phyloP scores from a whole-genome alignment of 495 filamentous ascomycete species.

The Podospora sp. region DNA sequence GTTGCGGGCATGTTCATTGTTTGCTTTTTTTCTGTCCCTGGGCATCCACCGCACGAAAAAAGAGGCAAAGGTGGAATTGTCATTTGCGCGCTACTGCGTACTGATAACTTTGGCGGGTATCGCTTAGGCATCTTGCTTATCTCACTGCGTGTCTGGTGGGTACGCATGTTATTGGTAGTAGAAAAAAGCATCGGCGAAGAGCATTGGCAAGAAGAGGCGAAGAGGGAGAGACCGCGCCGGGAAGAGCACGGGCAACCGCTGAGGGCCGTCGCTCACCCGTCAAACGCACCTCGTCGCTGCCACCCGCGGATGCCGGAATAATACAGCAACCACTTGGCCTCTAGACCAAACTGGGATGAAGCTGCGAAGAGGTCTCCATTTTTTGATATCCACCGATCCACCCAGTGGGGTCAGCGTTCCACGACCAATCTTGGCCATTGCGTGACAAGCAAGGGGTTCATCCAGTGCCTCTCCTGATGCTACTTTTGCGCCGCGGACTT shows the following conservation, averaged over 20 bases:
- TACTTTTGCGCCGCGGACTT: too few species aligned
- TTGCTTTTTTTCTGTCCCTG: neutral
- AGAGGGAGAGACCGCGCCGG: neutral
- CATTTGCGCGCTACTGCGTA: too few species aligned
- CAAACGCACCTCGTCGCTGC: neutral
- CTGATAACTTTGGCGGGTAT: too few species aligned
- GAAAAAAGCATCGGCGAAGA: too few species aligned
- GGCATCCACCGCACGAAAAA: too few species aligned
- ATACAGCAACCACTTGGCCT: neutral
- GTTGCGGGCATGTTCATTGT: neutral
- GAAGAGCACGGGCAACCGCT: conserved; percentile 3
- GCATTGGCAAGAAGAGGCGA: too few species aligned
- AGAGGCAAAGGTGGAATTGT: too few species aligned
- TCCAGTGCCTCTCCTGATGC: neutral
- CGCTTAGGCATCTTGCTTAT: too few species aligned
- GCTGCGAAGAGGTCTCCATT: neutral
- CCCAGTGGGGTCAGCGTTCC: neutral
- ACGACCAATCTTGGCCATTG: neutral
- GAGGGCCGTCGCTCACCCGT: neutral
- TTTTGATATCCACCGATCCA: neutral
- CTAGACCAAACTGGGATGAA: neutral
- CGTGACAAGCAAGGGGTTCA: neutral
- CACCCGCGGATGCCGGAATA: conserved; percentile 7
- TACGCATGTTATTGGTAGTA: too few species aligned
- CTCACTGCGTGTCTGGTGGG: too few species aligned